These are phyloP conservation scores for Funneliformis geosporum DNA, from an alignment of 192 early-diverging fungal species.

Conservation along the genomic window DNA sequence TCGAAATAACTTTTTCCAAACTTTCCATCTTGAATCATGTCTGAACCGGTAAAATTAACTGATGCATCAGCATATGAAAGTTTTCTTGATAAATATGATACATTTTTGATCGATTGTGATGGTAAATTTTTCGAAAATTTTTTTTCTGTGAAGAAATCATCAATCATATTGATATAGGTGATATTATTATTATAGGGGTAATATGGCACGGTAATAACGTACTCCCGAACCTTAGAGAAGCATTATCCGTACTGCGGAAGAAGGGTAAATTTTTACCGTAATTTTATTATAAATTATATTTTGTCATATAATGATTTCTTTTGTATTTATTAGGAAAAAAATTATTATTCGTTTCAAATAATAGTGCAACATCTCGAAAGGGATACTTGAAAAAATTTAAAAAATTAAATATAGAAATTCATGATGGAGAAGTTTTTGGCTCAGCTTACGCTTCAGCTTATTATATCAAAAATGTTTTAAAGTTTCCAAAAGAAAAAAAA, in stretches of 20 bases:
- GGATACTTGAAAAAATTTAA: slow-evolving; percentile 84
- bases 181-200: slow-evolving; percentile 61
- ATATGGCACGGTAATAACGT: slow-evolving; percentile 82
- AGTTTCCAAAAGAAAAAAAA: slow-evolving; percentile 85
- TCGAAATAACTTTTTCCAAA: not conserved
- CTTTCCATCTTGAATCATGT: not conserved
- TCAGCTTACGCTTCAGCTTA: slow-evolving; percentile 91
- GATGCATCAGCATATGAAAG: slow-evolving; percentile 51
- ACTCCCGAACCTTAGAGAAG: slow-evolving; percentile 67
- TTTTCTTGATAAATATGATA: slow-evolving; percentile 83
- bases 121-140: slow-evolving; percentile 51
- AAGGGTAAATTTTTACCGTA: slow-evolving; percentile 49
- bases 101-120: slow-evolving; percentile 97
- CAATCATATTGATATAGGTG: not conserved
- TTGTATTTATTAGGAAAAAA: slow-evolving; percentile 68
- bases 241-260: slow-evolving; percentile 71
- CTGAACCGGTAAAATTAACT: slow-evolving; percentile 41
- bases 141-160: not conserved
- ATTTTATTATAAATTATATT: not conserved
- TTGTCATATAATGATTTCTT: not conserved
- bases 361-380: slow-evolving; percentile 85
- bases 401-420: slow-evolving; percentile 76
- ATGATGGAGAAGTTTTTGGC: slow-evolving; percentile 86
- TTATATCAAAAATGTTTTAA: slow-evolving; percentile 81
- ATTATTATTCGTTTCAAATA: slow-evolving; percentile 97